A percentile compares a stretch with the other conserved stretches of the same genome.
Conservation (phyloP, 2,329 filamentous ascomycete genomes). For the Orbilia oligospora region DNA sequence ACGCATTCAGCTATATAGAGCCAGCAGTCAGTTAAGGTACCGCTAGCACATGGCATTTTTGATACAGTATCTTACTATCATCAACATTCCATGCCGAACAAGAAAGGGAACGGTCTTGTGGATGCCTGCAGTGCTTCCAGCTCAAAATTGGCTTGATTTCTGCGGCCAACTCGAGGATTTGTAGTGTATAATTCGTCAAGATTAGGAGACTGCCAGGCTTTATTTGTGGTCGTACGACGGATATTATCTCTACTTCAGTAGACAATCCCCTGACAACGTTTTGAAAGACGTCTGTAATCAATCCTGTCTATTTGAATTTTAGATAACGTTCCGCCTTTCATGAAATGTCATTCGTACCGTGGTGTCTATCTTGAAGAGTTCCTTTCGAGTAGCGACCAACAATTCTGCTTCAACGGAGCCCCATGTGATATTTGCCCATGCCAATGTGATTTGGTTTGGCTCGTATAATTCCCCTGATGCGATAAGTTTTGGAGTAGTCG, state of each 20-base stretch:
- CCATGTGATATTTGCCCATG: conserved; percentile 51
- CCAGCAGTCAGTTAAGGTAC: not conserved
- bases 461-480: conserved; percentile 11
- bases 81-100: conserved; percentile 19
- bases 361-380: conserved; percentile 39
- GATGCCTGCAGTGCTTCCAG: conserved; percentile 53
- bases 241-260: conserved; percentile 29
- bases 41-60: not conserved
- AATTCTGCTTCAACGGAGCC: conserved; percentile 35
- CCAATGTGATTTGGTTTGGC: not conserved
- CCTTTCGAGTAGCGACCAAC: conserved; percentile 42
- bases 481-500: not conserved
- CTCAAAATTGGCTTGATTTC: conserved; percentile 11
- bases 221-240: conserved; percentile 12
- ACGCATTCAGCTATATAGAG: conserved; percentile 24
- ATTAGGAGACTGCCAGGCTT: conserved; percentile 27
- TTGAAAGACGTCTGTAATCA: conserved; percentile 6
- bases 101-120: conserved; percentile 37
- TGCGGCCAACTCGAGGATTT: conserved; percentile 23
- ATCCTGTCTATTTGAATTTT: conserved; percentile 22
- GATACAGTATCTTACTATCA: conserved; percentile 25
- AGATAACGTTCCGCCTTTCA: not conserved
- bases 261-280: conserved; percentile 16
- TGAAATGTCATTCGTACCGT: conserved; percentile 3
- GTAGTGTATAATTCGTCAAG: conserved; percentile 45